Base-by-base conservation (phyloP, 768 basidiomycete genomes). In the Suillus hirtellus region DNA sequence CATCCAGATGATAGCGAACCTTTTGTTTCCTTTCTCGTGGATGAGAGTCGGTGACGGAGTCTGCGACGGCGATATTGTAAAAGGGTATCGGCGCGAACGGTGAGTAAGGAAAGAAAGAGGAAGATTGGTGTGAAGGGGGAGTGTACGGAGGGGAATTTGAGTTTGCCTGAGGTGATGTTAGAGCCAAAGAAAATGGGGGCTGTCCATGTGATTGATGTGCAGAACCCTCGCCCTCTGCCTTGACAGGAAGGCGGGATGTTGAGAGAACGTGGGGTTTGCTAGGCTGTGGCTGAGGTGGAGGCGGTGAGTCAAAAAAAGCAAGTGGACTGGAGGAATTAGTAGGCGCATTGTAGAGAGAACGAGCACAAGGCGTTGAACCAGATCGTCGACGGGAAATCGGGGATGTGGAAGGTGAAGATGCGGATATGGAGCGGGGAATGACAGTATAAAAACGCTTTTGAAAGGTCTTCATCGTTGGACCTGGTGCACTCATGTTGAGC, bases 1-100 rank as follows among this genome's bases (percentile, higher is more conserved):
- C 86, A 58, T 92, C 88, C 42, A 95, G 81, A 65, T 84, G 80
- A 66, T 80, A 84, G 42, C 80, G 71, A 66, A 70, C 71, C 55
- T 69, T 68, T 31, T 73, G 71, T 54, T 73, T 71, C 70, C 76
- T 76, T 60, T 70, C 64, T 49, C 69, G 71, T 43, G 71, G 74
- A 52, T 70, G 72, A 49, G 72, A 72, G 46, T 70, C 71, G 17
- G 65, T 73, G 44, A 64, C 72, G 5, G 55, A 15, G 61, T 59
- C 75, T 44, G 72, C 55, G 1, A 71, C 61, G 8, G 73, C 67
- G 35, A 71, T 67, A 59, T 71, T 70, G 47, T 71, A 72, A 50
- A 69, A 72, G 24, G 71, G 70, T 44, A 72, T 72, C 34, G 70
- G 71, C n/a, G 71, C 66, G 68, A 77, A 76, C 63, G 69, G 72